phyloP scores from a whole-genome alignment of 768 basidiomycete genomes.

The Collybiopsis confluens region DNA sequence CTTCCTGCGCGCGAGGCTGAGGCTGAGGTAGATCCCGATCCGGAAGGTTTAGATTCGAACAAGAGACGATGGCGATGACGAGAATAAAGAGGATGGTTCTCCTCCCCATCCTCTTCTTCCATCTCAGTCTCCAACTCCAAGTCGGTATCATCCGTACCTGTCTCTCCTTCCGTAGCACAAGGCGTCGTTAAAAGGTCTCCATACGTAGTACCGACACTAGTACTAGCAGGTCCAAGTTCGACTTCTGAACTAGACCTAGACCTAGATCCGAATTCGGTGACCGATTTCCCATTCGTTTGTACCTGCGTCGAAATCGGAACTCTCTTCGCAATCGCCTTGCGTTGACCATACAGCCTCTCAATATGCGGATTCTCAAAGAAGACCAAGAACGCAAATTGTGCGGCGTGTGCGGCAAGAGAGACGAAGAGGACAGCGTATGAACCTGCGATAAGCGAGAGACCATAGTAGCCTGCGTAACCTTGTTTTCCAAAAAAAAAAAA shows the following conservation, averaged over 20 bases:
- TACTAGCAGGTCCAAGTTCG: too few relatives aligned
- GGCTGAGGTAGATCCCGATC: too few relatives aligned
- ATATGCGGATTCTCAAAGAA: conserved; percentile 98
- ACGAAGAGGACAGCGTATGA: conserved; percentile 90
- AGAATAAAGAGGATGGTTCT: conserved; percentile 9
- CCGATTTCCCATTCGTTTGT: neutral
- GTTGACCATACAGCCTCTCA: conserved; percentile 89
- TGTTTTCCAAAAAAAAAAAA: neutral
- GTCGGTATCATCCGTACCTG: conserved; percentile 62
- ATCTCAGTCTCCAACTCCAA: conserved; percentile 47
- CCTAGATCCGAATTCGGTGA: conserved; percentile 2
- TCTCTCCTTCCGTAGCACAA: conserved; percentile 66
- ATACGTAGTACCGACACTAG: too few relatives aligned
- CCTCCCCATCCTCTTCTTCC: conserved; percentile 43
- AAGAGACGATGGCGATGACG: too few relatives aligned
- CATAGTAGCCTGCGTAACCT: conserved; percentile 98
- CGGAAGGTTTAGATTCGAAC: neutral
- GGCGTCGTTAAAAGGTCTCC: conserved; percentile 58
- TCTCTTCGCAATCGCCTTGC: conserved; percentile 84
- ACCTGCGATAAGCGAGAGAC: conserved; percentile 84
- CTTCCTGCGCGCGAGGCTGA: too few relatives aligned
- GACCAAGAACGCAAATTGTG: conserved; percentile 93
- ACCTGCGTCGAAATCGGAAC: conserved; percentile 42
- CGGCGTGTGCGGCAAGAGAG: conserved; percentile 90
- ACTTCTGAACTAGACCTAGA: too few relatives aligned